Conservation (phyloP, 352 stramenopile genomes). For the Globisporangium splendens region DNA sequence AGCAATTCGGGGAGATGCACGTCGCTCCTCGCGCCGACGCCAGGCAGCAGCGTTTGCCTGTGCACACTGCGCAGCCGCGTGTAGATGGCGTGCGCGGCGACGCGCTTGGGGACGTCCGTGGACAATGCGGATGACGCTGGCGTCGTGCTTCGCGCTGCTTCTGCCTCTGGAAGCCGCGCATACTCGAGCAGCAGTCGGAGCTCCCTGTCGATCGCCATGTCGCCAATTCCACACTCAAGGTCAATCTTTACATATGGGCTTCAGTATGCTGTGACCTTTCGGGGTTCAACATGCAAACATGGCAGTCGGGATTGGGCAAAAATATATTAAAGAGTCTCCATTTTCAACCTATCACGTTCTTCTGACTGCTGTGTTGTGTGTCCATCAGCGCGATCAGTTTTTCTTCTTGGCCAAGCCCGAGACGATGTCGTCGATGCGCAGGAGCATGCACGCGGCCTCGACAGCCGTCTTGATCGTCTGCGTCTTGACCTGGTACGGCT, state of each 20-base stretch:
- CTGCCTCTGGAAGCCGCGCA: slow-evolving; percentile 30
- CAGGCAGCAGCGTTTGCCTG: slow-evolving; percentile 34
- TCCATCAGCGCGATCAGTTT: slow-evolving; percentile 33
- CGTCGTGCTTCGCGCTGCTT: not conserved
- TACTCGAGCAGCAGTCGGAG: slow-evolving; percentile 45
- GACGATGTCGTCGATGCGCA: slow-evolving; percentile 99
- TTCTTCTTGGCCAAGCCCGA: slow-evolving; percentile 97
- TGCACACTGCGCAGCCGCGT: slow-evolving; percentile 25
- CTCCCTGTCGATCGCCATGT: slow-evolving; percentile 55
- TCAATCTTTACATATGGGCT: slow-evolving; percentile 6
- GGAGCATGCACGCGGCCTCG: slow-evolving; percentile 96
- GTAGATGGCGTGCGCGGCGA: slow-evolving; percentile 33
- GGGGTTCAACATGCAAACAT: slow-evolving; percentile 1
- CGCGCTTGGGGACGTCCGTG: slow-evolving; percentile 9
- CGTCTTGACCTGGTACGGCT: slow-evolving; percentile 99
- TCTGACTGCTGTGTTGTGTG: slow-evolving; percentile 13
- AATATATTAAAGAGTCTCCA: slow-evolving; percentile 64
- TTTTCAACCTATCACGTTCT: slow-evolving; percentile 18
- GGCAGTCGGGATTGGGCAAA: slow-evolving; percentile 27
- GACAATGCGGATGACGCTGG: not conserved
- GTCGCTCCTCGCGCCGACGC: slow-evolving; percentile 15
- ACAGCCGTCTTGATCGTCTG: slow-evolving; percentile 99
- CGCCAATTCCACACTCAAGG: not conserved
- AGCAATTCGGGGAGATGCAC: slow-evolving; percentile 70
- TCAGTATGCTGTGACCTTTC: slow-evolving; percentile 32